Evolutionary conservation across 2,329 filamentous ascomycete species (phyloP).

Genomic region (Apiospora hydei): DNA sequence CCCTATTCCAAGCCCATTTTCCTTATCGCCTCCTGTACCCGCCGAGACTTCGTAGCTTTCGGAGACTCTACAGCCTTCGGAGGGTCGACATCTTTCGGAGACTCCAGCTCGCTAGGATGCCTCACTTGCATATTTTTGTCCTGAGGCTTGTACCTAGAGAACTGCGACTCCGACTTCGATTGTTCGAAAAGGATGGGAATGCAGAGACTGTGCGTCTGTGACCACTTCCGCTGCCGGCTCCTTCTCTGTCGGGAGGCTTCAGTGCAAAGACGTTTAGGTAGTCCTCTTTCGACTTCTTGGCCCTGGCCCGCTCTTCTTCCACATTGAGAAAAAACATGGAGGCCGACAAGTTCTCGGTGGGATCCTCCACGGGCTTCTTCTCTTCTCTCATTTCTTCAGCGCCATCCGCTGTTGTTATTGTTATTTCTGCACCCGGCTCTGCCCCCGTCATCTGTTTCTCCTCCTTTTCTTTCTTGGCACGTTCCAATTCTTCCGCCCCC

Average conservation of each 20-base stretch:
- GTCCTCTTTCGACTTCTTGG: not conserved
- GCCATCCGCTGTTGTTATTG: not conserved
- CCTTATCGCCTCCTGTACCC: not conserved
- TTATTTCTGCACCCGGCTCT: not conserved
- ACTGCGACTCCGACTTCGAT: not conserved
- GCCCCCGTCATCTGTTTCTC: not conserved
- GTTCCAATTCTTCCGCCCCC: not conserved
- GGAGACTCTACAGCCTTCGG: too few relatives aligned
- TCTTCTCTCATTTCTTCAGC: not conserved
- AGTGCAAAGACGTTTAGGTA: not conserved
- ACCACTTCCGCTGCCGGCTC: not conserved
- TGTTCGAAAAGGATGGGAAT: not conserved
- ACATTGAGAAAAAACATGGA: not conserved
- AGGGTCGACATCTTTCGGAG: not conserved
- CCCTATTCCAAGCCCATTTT: not conserved
- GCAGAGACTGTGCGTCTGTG: not conserved
- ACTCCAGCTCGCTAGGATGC: slow-evolving; percentile 7
- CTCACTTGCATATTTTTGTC: not conserved
- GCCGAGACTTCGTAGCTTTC: not conserved
- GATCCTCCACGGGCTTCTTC: not conserved
- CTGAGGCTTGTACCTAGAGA: slow-evolving; percentile 1
- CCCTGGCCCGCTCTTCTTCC: not conserved
- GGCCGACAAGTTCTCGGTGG: not conserved
- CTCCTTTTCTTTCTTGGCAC: not conserved
- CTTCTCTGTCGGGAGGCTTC: not conserved